Base-by-base conservation (phyloP, 192 early-diverging fungal species). In the Chytriomyces sp. region DNA sequence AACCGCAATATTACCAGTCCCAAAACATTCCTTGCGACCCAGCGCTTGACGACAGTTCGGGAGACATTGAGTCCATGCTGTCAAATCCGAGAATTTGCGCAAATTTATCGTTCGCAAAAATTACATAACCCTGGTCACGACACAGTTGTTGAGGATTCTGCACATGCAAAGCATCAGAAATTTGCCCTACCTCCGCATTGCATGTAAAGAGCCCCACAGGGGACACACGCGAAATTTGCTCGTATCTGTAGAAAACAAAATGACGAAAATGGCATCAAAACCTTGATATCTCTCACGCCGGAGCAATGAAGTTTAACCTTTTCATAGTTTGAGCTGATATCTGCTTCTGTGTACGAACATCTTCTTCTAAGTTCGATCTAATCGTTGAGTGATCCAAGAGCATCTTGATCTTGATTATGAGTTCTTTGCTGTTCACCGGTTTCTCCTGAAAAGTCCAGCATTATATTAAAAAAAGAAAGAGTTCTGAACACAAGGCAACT, bases 351-450 rank as follows among this genome's bases (percentile, higher is more conserved):
- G 18, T 1, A 13, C 10, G 13, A 45, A 73, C 44, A 46, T 73
- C 59, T 13, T 73, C 18, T 47, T 73, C 71, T 7, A 73, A 26
- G 43, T 61, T 26, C 6, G 59, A 9, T 24, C 64, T 62, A 53
- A 76, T 76, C 10, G 63, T 18, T 18, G 78, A 80, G 11, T 89
- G 72, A 23, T 89, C 83, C 53, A 90, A 79, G 23, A 87, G 86
- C 1, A 83, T 83, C 7, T 85, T 79, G 16, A 90, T 86, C 44
- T 88, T 83, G 7, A 87, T 83, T 8, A 90, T 72, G 7, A 91
- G 78, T 67, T 91, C 90, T 64, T 83, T 77, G 5, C 72, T 72
- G 80, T 76, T 57, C 16, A 76, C 44, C 9, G 74, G 74, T 45
- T 76, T 76, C 43, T 66, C 74, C 72, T 74, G 13, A 1, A 26